Conservation (phyloP, 2,329 filamentous ascomycete genomes). For the Apiospora marii region DNA sequence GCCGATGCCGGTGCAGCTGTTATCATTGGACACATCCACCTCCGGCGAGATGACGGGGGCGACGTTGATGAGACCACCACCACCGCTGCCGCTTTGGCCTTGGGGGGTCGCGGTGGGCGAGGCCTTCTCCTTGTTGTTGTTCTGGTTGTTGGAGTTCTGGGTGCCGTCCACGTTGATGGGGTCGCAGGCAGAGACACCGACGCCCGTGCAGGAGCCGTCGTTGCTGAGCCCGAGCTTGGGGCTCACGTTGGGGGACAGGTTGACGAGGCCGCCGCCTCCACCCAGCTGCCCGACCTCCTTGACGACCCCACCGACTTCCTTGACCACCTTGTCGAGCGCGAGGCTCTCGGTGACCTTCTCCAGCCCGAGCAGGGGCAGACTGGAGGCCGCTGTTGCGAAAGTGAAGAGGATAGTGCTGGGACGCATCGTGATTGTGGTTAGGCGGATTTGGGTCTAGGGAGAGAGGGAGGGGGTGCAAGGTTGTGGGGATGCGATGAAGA, state of each 20-base stretch:
- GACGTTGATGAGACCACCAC: slow-evolving; percentile 31
- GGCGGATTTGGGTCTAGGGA: neutral
- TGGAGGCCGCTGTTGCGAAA: neutral
- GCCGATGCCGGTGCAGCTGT: slow-evolving; percentile 35
- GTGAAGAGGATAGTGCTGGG: neutral
- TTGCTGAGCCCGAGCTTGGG: slow-evolving; percentile 28
- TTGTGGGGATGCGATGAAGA: neutral
- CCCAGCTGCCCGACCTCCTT: neutral
- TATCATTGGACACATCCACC: slow-evolving; percentile 30
- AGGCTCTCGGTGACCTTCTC: neutral
- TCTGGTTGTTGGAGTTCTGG: slow-evolving; percentile 32
- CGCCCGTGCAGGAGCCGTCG: slow-evolving; percentile 32
- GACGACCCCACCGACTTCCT: neutral
- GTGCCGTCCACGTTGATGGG: slow-evolving; percentile 37
- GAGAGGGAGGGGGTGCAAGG: neutral
- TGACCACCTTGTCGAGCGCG: neutral
- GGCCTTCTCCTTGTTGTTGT: slow-evolving; percentile 20
- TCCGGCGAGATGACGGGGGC: slow-evolving; percentile 30
- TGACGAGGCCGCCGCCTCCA: slow-evolving; percentile 27
- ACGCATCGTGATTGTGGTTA: neutral
- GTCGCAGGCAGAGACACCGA: slow-evolving; percentile 38
- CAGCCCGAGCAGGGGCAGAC: slow-evolving; percentile 1
- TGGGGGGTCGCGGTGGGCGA: neutral
- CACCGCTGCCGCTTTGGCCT: slow-evolving; percentile 13
- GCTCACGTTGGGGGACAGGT: slow-evolving; percentile 31